A percentile compares a stretch with the other conserved stretches of the same genome.
phyloP scores from a whole-genome alignment of 108 stramenopile species.

The Discostella stelligeroides region DNA sequence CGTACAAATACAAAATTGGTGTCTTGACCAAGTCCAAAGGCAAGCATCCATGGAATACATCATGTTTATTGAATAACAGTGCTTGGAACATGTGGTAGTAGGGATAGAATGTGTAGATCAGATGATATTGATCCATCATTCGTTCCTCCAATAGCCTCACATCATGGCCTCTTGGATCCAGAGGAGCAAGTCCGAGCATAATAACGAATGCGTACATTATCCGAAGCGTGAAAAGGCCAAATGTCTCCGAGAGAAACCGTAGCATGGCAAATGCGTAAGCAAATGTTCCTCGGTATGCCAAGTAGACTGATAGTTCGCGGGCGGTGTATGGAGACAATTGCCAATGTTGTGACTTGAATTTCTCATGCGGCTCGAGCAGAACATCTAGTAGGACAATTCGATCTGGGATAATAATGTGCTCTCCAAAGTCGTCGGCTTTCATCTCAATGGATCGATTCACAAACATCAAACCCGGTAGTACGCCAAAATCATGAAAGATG shows the following conservation, averaged over 20 bases:
- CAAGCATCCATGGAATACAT: slow-evolving; percentile 10
- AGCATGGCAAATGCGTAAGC: slow-evolving; percentile 30
- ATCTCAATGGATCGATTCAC: slow-evolving; percentile 50
- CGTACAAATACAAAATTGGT: slow-evolving; percentile 60
- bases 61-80: slow-evolving; percentile 4
- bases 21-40: slow-evolving; percentile 48
- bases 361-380: slow-evolving; percentile 33
- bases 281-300: slow-evolving; percentile 31
- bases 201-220: slow-evolving; percentile 14
- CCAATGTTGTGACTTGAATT: slow-evolving; percentile 13
- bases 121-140: slow-evolving; percentile 16
- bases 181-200: slow-evolving; percentile 23
- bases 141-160: slow-evolving; percentile 7
- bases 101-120: slow-evolving; percentile 51
- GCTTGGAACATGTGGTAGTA: slow-evolving; percentile 42
- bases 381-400: slow-evolving; percentile 57
- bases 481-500: slow-evolving; percentile 64
- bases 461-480: slow-evolving; percentile 42
- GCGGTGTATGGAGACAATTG: slow-evolving; percentile 10
- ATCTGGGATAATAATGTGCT: slow-evolving; percentile 31
- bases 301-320: slow-evolving; percentile 12
- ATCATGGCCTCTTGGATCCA: slow-evolving; percentile 23
- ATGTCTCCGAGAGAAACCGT: slow-evolving; percentile 24
- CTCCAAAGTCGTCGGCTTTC: slow-evolving; percentile 1
- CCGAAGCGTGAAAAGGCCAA: slow-evolving; percentile 22